These are phyloP conservation scores for Ilyonectria sp. DNA, from an alignment of 2,329 filamentous ascomycete species.

Conservation along the genomic window DNA sequence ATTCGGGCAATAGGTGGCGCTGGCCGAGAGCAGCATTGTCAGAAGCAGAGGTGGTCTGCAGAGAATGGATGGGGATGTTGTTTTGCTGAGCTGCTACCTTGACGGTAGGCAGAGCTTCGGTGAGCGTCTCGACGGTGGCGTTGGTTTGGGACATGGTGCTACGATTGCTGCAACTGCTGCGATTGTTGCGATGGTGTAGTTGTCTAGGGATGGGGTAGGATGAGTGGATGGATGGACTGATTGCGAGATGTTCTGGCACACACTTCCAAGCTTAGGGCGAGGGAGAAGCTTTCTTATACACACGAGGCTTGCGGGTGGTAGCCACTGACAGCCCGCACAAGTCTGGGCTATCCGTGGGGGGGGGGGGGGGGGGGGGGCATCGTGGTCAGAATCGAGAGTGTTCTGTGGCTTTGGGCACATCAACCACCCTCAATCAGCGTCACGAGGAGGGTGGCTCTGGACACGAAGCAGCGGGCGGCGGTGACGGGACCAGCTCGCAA, in stretches of 20 bases:
- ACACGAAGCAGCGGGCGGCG: constrained; percentile 5
- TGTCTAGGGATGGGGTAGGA: neutral
- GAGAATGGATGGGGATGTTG: constrained; percentile 27
- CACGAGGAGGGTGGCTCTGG: constrained; percentile 19
- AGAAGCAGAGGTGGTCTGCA: constrained; percentile 35
- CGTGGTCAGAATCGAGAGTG: constrained; percentile 19
- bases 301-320: constrained; percentile 14
- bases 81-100: constrained; percentile 17
- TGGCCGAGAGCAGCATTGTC: constrained; percentile 37
- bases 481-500: neutral
- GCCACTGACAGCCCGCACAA: constrained; percentile 7
- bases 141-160: constrained; percentile 48
- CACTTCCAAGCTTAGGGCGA: constrained; percentile 6
- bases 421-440: constrained; percentile 17
- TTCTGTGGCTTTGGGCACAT: constrained; percentile 14
- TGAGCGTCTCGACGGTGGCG: constrained; percentile 40
- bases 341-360: neutral
- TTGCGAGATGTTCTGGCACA: constrained; percentile 8
- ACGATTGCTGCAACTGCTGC: constrained; percentile 7
- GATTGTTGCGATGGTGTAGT: neutral
- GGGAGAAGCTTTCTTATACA: constrained; percentile 29
- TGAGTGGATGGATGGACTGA: neutral
- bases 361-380: constrained; percentile 6
- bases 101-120: constrained; percentile 31
- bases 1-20: constrained; percentile 74